Percentiles rank a stretch among this genome's conserved stretches.
phyloP scores from a whole-genome alignment of 441 rosid species.

The Lepidium campestre region DNA sequence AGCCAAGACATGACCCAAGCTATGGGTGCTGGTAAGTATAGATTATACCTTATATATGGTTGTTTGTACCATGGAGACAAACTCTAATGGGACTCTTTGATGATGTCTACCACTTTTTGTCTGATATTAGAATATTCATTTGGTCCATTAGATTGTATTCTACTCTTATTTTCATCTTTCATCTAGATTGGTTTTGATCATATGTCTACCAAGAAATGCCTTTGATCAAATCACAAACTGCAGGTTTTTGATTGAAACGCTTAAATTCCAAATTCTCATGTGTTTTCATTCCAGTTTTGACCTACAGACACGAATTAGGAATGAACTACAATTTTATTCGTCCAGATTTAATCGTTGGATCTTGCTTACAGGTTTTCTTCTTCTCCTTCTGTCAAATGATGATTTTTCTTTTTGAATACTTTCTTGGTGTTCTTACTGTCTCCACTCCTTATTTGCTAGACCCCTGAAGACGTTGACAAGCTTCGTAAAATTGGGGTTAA shows the following conservation, averaged over 20 bases:
- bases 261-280: not conserved
- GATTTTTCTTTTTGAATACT: not conserved
- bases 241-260: not conserved
- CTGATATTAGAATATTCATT: not conserved
- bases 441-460: constrained; percentile 34
- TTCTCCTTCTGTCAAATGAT: constrained; percentile 1
- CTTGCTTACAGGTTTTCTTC: constrained; percentile 76
- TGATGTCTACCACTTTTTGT: not conserved
- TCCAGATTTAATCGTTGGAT: constrained; percentile 90
- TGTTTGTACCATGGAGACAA: not conserved
- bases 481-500: constrained; percentile 80
- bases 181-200: not conserved
- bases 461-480: constrained; percentile 82
- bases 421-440: not conserved
- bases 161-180: not conserved
- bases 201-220: not conserved
- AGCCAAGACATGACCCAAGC: constrained; percentile 92
- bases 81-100: not conserved
- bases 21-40: constrained; percentile 87
- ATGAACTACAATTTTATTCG: constrained; percentile 81
- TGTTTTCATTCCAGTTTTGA: constrained; percentile 59
- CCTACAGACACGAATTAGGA: constrained; percentile 89
- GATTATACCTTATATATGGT: not conserved
- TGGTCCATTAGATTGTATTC: not conserved
- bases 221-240: not conserved